Percentiles rank a stretch among this genome's conserved stretches.
Conservation (phyloP, 371 early-diverging fungal species). For the Entomophthora muscae region DNA sequence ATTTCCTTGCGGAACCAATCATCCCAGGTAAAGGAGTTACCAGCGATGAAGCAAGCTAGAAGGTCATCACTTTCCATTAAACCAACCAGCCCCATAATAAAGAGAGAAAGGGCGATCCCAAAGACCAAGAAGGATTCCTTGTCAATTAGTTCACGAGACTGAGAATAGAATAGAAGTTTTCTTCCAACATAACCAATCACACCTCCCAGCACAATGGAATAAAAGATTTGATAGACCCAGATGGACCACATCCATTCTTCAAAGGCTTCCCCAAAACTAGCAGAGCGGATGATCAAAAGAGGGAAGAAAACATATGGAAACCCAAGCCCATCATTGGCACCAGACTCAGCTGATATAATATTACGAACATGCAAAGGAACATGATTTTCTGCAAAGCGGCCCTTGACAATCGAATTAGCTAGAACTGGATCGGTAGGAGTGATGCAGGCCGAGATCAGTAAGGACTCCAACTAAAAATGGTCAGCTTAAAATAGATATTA, state of each 20-base stretch:
- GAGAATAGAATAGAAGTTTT: conserved; percentile 45
- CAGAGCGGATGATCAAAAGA: conserved; percentile 36
- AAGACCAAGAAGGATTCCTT: conserved; percentile 76
- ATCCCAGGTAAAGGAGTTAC: conserved; percentile 75
- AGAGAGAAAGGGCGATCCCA: conserved; percentile 61
- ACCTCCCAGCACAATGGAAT: conserved; percentile 60
- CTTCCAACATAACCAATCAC: conserved; percentile 57
- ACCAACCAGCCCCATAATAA: conserved; percentile 57
- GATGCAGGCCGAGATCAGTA: conserved; percentile 72
- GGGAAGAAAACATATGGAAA: conserved; percentile 71
- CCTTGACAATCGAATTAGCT: conserved; percentile 83
- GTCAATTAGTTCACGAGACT: conserved; percentile 56
- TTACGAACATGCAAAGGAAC: conserved; percentile 64
- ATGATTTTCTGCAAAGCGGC: no score
- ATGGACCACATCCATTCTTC: conserved; percentile 49
- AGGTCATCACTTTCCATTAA: conserved; percentile 70
- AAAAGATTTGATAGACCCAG: conserved; percentile 51
- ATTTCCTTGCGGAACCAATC: conserved; percentile 78
- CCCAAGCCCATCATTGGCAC: conserved; percentile 69
- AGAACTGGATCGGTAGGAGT: conserved; percentile 95
- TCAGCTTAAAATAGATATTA: background rate
- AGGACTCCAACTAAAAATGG: conserved; percentile 32
- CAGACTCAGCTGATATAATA: conserved; percentile 68
- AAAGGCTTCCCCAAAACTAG: conserved; percentile 38
- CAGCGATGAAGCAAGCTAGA: conserved; percentile 77